Evolutionary conservation across 2,329 filamentous ascomycete genomes (phyloP).

Genomic region (Parastagonospora avenae): DNA sequence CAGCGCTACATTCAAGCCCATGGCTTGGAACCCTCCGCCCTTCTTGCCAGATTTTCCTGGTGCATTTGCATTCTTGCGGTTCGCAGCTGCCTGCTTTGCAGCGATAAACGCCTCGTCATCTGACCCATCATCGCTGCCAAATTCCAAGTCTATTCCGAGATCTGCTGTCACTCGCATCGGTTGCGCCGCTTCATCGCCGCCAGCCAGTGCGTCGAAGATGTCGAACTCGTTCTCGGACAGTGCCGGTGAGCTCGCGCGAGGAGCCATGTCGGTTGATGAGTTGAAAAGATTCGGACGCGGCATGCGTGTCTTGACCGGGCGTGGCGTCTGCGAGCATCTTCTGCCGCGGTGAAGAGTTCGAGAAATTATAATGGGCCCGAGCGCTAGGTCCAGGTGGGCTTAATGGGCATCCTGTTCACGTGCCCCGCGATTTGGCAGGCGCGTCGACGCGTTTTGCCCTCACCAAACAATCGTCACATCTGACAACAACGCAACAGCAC

Average conservation of each 20-base stretch:
- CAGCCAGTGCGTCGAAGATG: slow-evolving; percentile 79
- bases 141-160: slow-evolving; percentile 42
- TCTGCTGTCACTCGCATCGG: slow-evolving; percentile 44
- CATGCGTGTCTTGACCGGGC: slow-evolving; percentile 14
- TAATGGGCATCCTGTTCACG: slow-evolving; percentile 9
- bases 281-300: slow-evolving; percentile 2
- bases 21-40: slow-evolving; percentile 93
- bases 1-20: slow-evolving; percentile 83
- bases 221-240: slow-evolving; percentile 90
- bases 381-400: too few species aligned
- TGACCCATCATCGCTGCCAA: slow-evolving; percentile 61
- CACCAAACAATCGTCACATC: slow-evolving; percentile 14
- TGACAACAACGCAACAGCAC: slow-evolving; percentile 9
- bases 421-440: slow-evolving; percentile 26
- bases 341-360: slow-evolving; percentile 3
- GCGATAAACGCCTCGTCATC: slow-evolving; percentile 90
- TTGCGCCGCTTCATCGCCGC: slow-evolving; percentile 57
- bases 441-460: slow-evolving; percentile 39
- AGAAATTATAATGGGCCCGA: too few species aligned
- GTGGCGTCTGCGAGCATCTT: slow-evolving; percentile 7
- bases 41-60: slow-evolving; percentile 87
- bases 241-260: slow-evolving; percentile 77
- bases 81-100: slow-evolving; percentile 81
- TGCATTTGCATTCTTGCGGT: slow-evolving; percentile 76
- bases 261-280: slow-evolving; percentile 62